Evolutionary conservation across 2,329 filamentous ascomycete genomes (phyloP), one percentile per base, ranked within the genome.

Genomic region (Furcasterigmium furcatum): DNA sequence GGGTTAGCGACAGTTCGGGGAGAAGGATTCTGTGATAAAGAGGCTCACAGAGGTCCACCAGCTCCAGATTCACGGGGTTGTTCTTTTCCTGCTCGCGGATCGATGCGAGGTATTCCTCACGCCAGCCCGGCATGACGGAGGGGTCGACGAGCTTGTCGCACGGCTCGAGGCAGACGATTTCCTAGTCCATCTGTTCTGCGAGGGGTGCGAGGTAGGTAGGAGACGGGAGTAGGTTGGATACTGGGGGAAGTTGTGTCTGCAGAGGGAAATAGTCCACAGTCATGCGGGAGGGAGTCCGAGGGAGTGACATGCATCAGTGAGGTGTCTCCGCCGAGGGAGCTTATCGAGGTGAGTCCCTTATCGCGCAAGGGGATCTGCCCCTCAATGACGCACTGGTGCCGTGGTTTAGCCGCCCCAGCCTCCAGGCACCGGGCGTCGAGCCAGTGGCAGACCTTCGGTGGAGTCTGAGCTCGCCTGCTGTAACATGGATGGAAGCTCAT

Each of bases 41-140:
- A 30, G 34, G 63, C 80, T 55, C 63, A 95, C 91, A 96, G 50
- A 88, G 85, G 62, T 90, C 78, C 58, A 95, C 87, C 50, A 95
- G 78, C 43, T 83, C 77, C 58, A 72, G 71, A 53, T 81, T 80
- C 49, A 82, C 71, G 5, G 76, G 73, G 53, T 71, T 76, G 47
- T 90, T 86, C 51, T 82, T 77, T 58, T 82, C 77, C 57, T 89
- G 88, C 57, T 86, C 84, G 55, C 82, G 78, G 53, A 97, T 75
- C 53, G 86, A 85, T 50, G 80, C 74, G 51, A 88, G 74, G 65
- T 95, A 96, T 58, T 95, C 87, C 54, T 88, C 83, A 59, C 85
- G 80, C 88, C 91, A 95, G 71, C 79, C 80, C 52, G 81, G 76
- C 76, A 79, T 79, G 47, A 22, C 29, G 30, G 10, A 24, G 43